Evolutionary conservation across 2,329 filamentous ascomycete species (phyloP).

Genomic region (Colletotrichum lindemuthianum): DNA sequence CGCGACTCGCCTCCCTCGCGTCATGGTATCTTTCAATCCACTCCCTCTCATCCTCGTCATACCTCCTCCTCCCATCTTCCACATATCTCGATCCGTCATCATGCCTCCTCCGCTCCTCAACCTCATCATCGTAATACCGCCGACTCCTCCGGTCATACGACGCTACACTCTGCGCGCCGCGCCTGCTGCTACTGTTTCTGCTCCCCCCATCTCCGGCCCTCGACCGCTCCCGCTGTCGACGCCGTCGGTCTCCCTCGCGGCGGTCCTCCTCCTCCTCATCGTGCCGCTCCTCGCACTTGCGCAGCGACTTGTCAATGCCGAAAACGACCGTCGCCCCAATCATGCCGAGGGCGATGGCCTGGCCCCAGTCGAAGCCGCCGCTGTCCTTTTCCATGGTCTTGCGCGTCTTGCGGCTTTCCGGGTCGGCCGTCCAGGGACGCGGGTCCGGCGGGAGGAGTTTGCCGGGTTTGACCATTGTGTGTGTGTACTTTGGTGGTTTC

Average conservation of each 20-base stretch:
- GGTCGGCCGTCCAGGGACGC: constrained; percentile 50
- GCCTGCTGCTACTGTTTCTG: constrained; percentile 5
- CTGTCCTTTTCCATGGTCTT: constrained; percentile 53
- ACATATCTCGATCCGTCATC: background rate
- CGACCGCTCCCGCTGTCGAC: constrained; percentile 20
- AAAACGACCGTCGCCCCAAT: constrained; percentile 49
- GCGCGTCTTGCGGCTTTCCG: constrained; percentile 47
- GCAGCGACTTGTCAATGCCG: constrained; percentile 53
- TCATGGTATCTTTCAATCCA: constrained; percentile 24
- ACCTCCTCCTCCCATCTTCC: background rate
- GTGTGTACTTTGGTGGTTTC: background rate
- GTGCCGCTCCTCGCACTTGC: constrained; percentile 38
- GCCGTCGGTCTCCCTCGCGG: constrained; percentile 18
- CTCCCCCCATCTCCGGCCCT: constrained; percentile 7
- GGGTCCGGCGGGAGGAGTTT: constrained; percentile 41
- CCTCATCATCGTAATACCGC: too few relatives aligned
- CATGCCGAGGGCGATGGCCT: constrained; percentile 50
- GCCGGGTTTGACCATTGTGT: constrained; percentile 29
- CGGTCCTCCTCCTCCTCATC: constrained; percentile 34
- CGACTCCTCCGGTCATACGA: too few relatives aligned
- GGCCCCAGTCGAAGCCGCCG: constrained; percentile 52
- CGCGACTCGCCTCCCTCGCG: constrained; percentile 20
- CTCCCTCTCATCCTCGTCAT: constrained; percentile 8
- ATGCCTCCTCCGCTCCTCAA: too few relatives aligned
- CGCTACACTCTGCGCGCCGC: too few relatives aligned